Evolutionary conservation across 441 rosid species (phyloP).

Genomic region (Geranium incanum): DNA sequence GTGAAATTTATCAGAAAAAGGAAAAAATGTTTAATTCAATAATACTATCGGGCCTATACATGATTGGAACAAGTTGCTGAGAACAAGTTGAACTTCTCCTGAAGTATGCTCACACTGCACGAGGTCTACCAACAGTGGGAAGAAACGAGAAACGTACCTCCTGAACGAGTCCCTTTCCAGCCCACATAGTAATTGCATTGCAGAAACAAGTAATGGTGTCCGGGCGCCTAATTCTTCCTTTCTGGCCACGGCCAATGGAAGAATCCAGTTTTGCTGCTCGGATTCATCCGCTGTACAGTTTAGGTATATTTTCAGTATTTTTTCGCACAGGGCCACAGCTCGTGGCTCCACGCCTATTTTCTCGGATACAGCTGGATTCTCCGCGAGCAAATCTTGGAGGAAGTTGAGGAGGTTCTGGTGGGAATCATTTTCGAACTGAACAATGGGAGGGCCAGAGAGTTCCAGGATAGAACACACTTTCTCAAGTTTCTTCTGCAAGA

Average conservation of each 20-base stretch:
- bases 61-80: slow-evolving; percentile 54
- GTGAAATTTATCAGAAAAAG: slow-evolving; percentile 2
- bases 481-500: slow-evolving; percentile 59
- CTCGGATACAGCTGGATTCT: slow-evolving; percentile 36
- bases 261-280: slow-evolving; percentile 36
- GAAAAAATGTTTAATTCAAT: slow-evolving; percentile 32
- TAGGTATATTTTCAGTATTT: slow-evolving; percentile 55
- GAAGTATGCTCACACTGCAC: slow-evolving; percentile 80
- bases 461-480: slow-evolving; percentile 64
- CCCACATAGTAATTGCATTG: slow-evolving; percentile 45
- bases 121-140: slow-evolving; percentile 76
- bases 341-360: slow-evolving; percentile 51
- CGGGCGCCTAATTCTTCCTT: slow-evolving; percentile 84
- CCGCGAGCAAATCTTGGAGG: slow-evolving; percentile 43
- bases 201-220: slow-evolving; percentile 55
- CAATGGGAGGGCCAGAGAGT: slow-evolving; percentile 69
- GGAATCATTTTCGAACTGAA: slow-evolving; percentile 82
- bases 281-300: slow-evolving; percentile 14
- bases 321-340: slow-evolving; percentile 50
- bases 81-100: slow-evolving; percentile 56
- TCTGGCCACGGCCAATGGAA: slow-evolving; percentile 57
- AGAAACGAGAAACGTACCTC: slow-evolving; percentile 44
- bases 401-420: slow-evolving; percentile 60
- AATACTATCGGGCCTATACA: slow-evolving; percentile 68
- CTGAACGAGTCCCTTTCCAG: slow-evolving; percentile 49